Evolutionary conservation across 208 protist species (phyloP).

Genomic region (Herpetomonas tarakana): DNA sequence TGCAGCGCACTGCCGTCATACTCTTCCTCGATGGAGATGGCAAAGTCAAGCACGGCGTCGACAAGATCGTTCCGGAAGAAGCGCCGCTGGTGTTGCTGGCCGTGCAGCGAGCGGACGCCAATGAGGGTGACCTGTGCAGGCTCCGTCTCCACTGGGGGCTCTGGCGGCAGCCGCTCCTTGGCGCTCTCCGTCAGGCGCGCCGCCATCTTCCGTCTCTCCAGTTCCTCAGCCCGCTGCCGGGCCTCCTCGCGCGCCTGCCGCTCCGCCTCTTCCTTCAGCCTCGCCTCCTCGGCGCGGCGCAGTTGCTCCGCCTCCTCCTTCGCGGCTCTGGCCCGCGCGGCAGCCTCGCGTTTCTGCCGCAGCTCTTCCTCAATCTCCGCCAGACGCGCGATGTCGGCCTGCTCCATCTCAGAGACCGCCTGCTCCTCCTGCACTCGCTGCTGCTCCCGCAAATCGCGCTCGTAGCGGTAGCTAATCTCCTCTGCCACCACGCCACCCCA

Average conservation of each 20-base stretch:
- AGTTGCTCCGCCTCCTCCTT: constrained; percentile 18
- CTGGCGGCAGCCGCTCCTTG: constrained; percentile 26
- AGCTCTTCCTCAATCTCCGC: constrained; percentile 26
- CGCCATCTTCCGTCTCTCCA: constrained; percentile 2
- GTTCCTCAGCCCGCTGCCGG: constrained; percentile 12
- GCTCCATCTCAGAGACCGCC: constrained; percentile 41
- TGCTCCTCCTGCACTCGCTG: constrained; percentile 42
- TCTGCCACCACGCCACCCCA: constrained; percentile 67
- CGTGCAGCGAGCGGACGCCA: constrained; percentile 42
- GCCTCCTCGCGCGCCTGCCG: constrained; percentile 23
- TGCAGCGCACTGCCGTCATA: constrained; percentile 34
- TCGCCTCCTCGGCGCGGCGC: constrained; percentile 16
- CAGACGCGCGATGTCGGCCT: constrained; percentile 53
- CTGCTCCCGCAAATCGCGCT: constrained; percentile 60
- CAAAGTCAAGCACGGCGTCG: constrained; percentile 45
- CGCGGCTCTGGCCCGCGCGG: constrained; percentile 19
- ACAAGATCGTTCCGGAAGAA: constrained; percentile 66
- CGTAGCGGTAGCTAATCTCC: constrained; percentile 50
- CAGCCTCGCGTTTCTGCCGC: constrained; percentile 17
- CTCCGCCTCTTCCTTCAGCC: constrained; percentile 12
- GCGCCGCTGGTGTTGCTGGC: constrained; percentile 42
- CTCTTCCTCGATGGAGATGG: constrained; percentile 54
- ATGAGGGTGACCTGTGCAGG: constrained; percentile 32
- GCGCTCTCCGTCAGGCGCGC: constrained; percentile 15
- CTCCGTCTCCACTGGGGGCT: constrained; percentile 33